phyloP scores from a whole-genome alignment of 2,329 filamentous ascomycete species.

The Dryadomyces quercivorus region DNA sequence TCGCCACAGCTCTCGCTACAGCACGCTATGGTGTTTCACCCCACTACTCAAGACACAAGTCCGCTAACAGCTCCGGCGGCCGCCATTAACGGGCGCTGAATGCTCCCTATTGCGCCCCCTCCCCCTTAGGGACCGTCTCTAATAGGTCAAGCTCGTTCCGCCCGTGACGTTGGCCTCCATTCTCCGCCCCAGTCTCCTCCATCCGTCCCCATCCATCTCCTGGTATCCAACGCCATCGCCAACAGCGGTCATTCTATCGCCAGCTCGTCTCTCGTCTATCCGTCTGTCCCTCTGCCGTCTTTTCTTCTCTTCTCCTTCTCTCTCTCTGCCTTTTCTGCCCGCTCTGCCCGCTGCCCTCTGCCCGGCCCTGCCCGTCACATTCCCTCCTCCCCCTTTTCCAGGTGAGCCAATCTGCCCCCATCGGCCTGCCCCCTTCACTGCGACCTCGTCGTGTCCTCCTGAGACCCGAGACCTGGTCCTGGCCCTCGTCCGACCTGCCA shows the following conservation, averaged over 20 bases:
- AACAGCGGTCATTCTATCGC: not conserved
- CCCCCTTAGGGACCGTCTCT: no score
- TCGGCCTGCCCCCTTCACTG: not conserved
- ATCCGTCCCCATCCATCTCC: not conserved
- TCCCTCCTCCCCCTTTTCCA: not conserved
- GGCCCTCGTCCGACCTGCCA: no score
- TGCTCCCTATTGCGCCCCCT: no score
- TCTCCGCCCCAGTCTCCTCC: not conserved
- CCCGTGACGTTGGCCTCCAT: constrained; percentile 1
- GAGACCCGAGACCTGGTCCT: not conserved
- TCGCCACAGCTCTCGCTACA: no score
- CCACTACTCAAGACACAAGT: no score
- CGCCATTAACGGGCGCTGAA: no score
- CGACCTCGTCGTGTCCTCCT: not conserved
- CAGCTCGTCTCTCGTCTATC: not conserved
- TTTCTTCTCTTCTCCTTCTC: not conserved
- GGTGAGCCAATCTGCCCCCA: not conserved
- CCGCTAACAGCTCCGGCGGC: no score
- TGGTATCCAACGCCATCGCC: not conserved
- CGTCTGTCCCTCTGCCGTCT: no score
- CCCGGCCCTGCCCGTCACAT: not conserved
- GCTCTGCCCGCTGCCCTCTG: no score
- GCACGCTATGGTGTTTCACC: no score
- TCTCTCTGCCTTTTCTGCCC: not conserved
- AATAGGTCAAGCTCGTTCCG: not conserved